Evolutionary conservation across 495 filamentous ascomycete species (phyloP), one percentile per base, ranked within the genome.

Genomic region (Daldinia loculata): DNA sequence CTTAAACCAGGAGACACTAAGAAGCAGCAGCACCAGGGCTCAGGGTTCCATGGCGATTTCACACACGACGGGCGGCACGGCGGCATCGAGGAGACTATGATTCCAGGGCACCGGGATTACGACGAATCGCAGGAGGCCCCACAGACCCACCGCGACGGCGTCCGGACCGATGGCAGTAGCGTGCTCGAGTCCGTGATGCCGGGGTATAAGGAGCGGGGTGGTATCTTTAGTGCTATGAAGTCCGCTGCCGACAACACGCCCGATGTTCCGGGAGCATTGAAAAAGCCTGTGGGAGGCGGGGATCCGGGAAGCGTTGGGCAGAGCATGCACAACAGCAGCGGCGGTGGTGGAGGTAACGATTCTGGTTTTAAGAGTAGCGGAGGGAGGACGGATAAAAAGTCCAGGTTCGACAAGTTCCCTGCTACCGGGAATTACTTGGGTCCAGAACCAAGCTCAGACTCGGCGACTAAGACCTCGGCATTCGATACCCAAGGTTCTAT

Each of bases 401-500:
- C 53, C 1, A 57, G 59, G 51, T 70, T 64, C 12, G 67, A 65
- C 15, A 60, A 66, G 24, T 57, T 63, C 4, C 68, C 68, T 9
- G 68, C 56, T 6, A 53, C 68, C 22, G 68, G 22, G n/a, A 67
- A 62, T 30, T 56, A 67, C 7, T 19, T 59, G 0, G 63, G 58
- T 0, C 65, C 60, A 3, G n/a, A 19, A 43, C 17, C 38, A 19
- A 56, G 50, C n/a, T 41, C 26, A 6, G 53, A 61, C 30, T 17
- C 56, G 22, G 41, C 56, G n/a, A 30, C 50, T 9, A 66, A 71
- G 70, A 74, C 77, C 26, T 75, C 71, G 63, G 55, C 74, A 32
- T 77, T 81, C 63, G 80, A 82, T 52, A 63, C 73, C 6, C 61
- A 74, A 24, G 79, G 80, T 12, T 73, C 75, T 0, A 72, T 81